A percentile compares a stretch with the other conserved stretches of the same genome.
phyloP scores from a whole-genome alignment of 1,139 yeast genomes.

The Blastobotrys aristatus region DNA sequence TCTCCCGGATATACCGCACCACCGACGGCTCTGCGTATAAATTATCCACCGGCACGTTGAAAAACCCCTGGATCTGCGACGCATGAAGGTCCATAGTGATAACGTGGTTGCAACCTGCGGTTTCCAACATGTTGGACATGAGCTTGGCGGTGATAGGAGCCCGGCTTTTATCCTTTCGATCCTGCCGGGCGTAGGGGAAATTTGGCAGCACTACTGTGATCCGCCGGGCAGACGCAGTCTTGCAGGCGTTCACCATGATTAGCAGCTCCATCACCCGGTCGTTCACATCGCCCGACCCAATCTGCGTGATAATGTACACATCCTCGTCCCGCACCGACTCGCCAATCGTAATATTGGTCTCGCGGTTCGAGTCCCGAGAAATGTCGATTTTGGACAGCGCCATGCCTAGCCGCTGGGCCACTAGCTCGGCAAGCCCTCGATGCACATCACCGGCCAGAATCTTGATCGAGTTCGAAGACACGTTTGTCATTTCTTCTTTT shows the following conservation, averaged over 20 bases:
- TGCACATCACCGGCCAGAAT: conserved; percentile 86
- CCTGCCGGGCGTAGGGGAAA: conserved; percentile 97
- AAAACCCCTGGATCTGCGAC: conserved; percentile 95
- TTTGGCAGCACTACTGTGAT: conserved; percentile 94
- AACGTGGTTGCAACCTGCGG: conserved; percentile 96
- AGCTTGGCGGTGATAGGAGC: conserved; percentile 97
- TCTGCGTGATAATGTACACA: conserved; percentile 78
- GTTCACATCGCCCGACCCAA: conserved; percentile 86
- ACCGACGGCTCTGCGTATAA: conserved; percentile 94
- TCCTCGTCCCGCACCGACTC: conserved; percentile 97
- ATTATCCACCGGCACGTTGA: conserved; percentile 93
- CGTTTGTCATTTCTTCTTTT: conserved; percentile 15
- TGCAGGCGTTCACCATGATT: conserved; percentile 92
- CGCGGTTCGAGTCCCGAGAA: conserved; percentile 54
- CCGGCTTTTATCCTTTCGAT: conserved; percentile 89
- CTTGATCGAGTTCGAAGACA: conserved; percentile 69
- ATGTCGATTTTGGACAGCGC: conserved; percentile 41
- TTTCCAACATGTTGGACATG: conserved; percentile 90
- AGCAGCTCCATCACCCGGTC: conserved; percentile 83
- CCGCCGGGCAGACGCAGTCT: conserved; percentile 90
- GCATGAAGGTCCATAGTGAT: conserved; percentile 98
- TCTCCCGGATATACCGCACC: conserved; percentile 77
- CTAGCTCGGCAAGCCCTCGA: conserved; percentile 81
- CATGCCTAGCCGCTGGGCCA: conserved; percentile 46
- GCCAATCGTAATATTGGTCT: conserved; percentile 86